These are phyloP conservation scores for Furcasterigmium furcatum DNA, from an alignment of 2,329 filamentous ascomycete genomes.

Conservation along the genomic window DNA sequence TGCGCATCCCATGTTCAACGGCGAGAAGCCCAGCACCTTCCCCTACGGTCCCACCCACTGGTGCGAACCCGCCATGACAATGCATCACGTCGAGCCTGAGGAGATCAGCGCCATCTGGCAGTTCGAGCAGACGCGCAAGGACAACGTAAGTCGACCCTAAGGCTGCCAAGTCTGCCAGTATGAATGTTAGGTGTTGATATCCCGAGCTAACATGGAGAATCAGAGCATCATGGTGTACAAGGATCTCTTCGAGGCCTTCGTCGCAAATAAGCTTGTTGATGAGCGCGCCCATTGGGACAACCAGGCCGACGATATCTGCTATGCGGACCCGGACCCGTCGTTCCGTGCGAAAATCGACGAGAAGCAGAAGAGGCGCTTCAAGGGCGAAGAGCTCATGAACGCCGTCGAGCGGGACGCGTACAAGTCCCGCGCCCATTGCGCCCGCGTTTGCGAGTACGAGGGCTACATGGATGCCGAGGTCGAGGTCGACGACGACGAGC, in stretches of 20 bases:
- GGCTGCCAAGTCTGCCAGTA: not conserved
- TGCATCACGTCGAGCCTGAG: slow-evolving; percentile 52
- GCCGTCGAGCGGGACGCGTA: slow-evolving; percentile 41
- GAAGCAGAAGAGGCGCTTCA: slow-evolving; percentile 28
- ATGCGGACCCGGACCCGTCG: slow-evolving; percentile 32
- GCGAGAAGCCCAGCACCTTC: slow-evolving; percentile 49
- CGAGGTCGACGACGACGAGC: slow-evolving; percentile 23
- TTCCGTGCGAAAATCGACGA: slow-evolving; percentile 28
- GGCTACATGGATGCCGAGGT: slow-evolving; percentile 30
- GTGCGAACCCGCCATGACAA: slow-evolving; percentile 55
- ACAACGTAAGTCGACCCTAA: slow-evolving; percentile 27
- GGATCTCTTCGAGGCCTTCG: slow-evolving; percentile 47
- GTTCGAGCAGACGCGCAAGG: slow-evolving; percentile 46
- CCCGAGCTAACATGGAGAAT: not conserved
- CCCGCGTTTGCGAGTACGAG: slow-evolving; percentile 42
- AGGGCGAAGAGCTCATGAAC: slow-evolving; percentile 33
- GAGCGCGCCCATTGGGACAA: slow-evolving; percentile 50
- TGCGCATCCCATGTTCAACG: slow-evolving; percentile 51
- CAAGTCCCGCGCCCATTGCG: slow-evolving; percentile 41
- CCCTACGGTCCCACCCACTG: slow-evolving; percentile 46
- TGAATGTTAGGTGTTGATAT: no score
- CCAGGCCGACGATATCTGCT: slow-evolving; percentile 43
- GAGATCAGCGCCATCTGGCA: slow-evolving; percentile 51
- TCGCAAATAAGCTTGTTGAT: slow-evolving; percentile 37
- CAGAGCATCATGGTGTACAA: slow-evolving; percentile 35